Conservation (phyloP, 495 filamentous ascomycete genomes). For the Aspergillus avenaceus region DNA sequence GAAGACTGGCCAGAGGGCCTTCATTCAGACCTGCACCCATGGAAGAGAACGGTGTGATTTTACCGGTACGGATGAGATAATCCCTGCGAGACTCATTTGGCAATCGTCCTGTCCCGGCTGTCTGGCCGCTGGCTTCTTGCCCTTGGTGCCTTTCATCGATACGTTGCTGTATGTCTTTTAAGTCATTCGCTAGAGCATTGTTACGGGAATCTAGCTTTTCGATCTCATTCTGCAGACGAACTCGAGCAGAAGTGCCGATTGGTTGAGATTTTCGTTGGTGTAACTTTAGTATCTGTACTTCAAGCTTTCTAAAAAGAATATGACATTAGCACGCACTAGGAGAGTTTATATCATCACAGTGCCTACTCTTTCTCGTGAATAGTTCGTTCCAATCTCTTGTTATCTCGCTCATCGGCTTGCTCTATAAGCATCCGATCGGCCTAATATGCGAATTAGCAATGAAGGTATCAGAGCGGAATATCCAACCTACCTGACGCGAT, state of each 20-base stretch:
- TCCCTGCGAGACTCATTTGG: constrained; percentile 80
- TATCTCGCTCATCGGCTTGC: constrained; percentile 82
- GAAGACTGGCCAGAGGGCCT: constrained; percentile 57
- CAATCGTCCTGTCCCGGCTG: constrained; percentile 50
- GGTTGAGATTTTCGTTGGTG: constrained; percentile 48
- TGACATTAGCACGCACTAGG: constrained; percentile 10
- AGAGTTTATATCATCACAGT: neutral
- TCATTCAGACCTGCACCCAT: constrained; percentile 51
- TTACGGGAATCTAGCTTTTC: constrained; percentile 58
- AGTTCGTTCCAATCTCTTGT: constrained; percentile 79
- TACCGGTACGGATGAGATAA: constrained; percentile 90
- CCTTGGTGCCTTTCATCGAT: constrained; percentile 66
- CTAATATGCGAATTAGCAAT: constrained; percentile 29
- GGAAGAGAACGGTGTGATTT: constrained; percentile 91
- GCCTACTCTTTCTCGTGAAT: constrained; percentile 53
- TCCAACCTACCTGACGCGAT: constrained; percentile 41
- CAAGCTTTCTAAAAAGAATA: constrained; percentile 38
- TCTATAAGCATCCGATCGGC: constrained; percentile 75
- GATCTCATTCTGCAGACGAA: constrained; percentile 58
- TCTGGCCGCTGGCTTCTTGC: constrained; percentile 37
- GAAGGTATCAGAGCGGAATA: neutral
- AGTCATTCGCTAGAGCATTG: constrained; percentile 57
- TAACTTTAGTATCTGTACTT: constrained; percentile 44
- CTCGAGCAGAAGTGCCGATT: constrained; percentile 41
- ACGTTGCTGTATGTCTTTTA: constrained; percentile 71